Conservation (phyloP, 2,329 filamentous ascomycete species). For the Diaporthe humulicola region DNA sequence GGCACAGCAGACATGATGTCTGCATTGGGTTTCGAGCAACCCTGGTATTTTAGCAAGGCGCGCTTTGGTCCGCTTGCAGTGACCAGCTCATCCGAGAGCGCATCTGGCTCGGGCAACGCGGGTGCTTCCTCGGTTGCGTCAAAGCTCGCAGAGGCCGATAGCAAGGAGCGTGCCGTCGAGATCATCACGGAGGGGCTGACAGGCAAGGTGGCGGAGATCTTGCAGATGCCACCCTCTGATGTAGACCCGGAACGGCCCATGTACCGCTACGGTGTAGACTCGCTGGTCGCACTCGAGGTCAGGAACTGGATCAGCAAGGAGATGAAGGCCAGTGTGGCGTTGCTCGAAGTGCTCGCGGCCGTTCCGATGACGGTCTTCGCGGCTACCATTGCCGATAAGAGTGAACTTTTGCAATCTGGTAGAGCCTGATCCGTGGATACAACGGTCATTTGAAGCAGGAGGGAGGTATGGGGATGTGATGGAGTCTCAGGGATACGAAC, state of each 20-base stretch:
- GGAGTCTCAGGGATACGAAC: too few species aligned
- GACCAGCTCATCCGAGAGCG: not conserved
- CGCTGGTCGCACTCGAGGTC: conserved; percentile 35
- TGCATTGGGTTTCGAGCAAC: conserved; percentile 31
- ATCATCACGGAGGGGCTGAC: conserved; percentile 34
- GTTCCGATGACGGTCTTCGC: not conserved
- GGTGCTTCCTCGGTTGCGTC: conserved; percentile 33
- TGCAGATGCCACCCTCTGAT: conserved; percentile 34
- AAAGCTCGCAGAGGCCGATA: conserved; percentile 5
- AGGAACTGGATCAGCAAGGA: conserved; percentile 33
- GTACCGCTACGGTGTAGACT: conserved; percentile 37
- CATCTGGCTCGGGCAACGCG: not conserved
- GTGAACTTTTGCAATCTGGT: not conserved
- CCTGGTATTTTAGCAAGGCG: conserved; percentile 33
- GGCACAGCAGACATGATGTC: conserved; percentile 35
- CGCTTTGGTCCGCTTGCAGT: conserved; percentile 31
- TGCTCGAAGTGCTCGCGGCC: not conserved
- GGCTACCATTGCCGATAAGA: not conserved
- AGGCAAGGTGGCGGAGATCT: conserved; percentile 34
- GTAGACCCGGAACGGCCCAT: conserved; percentile 35
- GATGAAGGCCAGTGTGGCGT: not conserved
- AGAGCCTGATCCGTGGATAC: too few species aligned
- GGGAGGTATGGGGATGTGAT: too few species aligned
- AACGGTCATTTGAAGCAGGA: too few species aligned
- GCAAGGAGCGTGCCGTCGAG: conserved; percentile 21